Evolutionary conservation across 345 rosid species (phyloP), one percentile per base, ranked within the genome.

Genomic region (Melaleuca quinquenervia): DNA sequence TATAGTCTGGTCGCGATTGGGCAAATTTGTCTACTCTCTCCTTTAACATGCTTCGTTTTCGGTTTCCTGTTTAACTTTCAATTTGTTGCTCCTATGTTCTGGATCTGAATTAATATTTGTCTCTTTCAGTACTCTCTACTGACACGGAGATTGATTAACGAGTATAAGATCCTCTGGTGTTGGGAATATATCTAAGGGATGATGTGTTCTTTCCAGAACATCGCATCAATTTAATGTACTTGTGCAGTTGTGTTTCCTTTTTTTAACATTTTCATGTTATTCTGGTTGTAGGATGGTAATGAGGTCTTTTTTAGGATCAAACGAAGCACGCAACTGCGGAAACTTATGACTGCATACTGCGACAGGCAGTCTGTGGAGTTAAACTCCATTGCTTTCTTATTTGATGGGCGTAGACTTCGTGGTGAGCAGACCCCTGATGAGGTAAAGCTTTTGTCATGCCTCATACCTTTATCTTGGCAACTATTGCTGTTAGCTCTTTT

Each of bases 381-480:
- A 50, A 93, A 87, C 90, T 92, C 98, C 32, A 95, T 95, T 55
- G 98, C 98, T 36, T 95, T 96, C 93, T 88, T 96, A 88, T 95
- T 93, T 83, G 98, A 96, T 90, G 99, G 99, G 3, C 97, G 97
- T 82, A 90, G 99, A 83, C 96, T 96, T 60, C 95, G 98, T 6
- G 93, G 85, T 3, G 97, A 96, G 88, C 98, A 96, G 91, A 96
- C 98, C 36, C 99, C 99, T n/a, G 97, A 96, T 84, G 97, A 96
- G 97, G 99, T 96, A 50, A 29, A 53, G 55, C 50, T 20, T 50
- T 50, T 27, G 44, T 52, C 36, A 16, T 36, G 9, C 48, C 45
- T 52, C 56, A 41, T 83, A 5, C 54, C 54, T 26, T 12, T 6
- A 11, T 82, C 52, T 50, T 8, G 24, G 44, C 78, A 70, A 18